Evolutionary conservation across 352 stramenopile species (phyloP), one percentile per base, ranked within the genome.

Genomic region (Pythium guiyangense): DNA sequence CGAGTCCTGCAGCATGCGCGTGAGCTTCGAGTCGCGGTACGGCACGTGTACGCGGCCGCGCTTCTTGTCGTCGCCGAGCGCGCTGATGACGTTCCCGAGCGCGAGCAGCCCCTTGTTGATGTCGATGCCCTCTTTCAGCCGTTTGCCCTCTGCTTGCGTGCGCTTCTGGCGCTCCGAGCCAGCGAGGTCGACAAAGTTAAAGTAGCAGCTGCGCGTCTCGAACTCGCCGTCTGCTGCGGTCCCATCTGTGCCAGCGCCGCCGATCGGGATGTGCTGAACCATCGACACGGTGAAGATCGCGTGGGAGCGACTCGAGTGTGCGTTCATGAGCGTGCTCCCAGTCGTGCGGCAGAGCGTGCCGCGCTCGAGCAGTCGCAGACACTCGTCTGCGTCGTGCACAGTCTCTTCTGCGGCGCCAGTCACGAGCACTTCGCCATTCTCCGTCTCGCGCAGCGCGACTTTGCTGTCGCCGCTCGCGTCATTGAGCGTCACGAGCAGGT

Each of bases 41-140:
- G 92, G 94, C 6, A 98, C 85, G 60, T 98, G 96, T 6, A 96
- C 85, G 67, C 84, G 76, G 73, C 92, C 81, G 76, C 92, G 66
- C 58, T 95, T 95, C 49, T 88, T 89, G 46, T 96, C 82, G 46
- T 98, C 92, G 20, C 91, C 94, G 9, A 99, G 72, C 10, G 95
- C 94, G 62, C 96, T 98, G 60, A 99, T 99, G 29, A 99, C 96
- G 64, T 99, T 98, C 4, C 97, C 97, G 18, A 99, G 82, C 10
- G 94, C 96, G 17, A 99, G 77, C 22, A 99, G 79, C 4, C 97
- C 97, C 70, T 98, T 97, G 79, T 99, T 99, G 71, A 99, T 99
- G 64, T 98, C 88, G 46, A 99, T 98, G 34, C 94, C 96, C 81
- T 99, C 96, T 58, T 91, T 96, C 54, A 98, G 69, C 1, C 96